These are phyloP conservation scores for Chaetomium strumarium DNA, from an alignment of 2,329 filamentous ascomycete genomes.

Conservation along the genomic window DNA sequence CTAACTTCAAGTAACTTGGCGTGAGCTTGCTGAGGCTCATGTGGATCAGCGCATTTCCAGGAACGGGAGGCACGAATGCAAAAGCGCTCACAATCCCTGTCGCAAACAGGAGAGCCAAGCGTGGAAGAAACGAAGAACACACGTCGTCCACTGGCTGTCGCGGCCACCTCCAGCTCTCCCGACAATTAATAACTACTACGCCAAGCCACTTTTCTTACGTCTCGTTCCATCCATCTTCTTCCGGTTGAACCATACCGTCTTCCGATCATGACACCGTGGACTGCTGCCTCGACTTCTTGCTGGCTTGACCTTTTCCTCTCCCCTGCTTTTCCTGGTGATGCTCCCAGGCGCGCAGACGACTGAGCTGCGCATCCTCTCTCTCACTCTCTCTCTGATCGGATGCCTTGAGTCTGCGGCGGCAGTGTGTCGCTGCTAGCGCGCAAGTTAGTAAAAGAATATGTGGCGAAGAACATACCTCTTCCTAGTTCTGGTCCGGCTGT, in stretches of 20 bases:
- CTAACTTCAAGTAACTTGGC: no score
- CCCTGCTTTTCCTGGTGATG: slow-evolving; percentile 18
- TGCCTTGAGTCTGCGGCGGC: slow-evolving; percentile 22
- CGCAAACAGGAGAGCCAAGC: slow-evolving; percentile 7
- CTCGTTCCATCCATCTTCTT: slow-evolving; percentile 12
- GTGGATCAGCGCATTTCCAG: slow-evolving; percentile 1
- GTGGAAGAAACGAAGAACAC: slow-evolving; percentile 12
- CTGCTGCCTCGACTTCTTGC: slow-evolving; percentile 1
- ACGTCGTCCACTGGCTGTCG: slow-evolving; percentile 12
- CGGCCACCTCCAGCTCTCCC: slow-evolving; percentile 4
- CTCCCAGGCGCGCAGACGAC: slow-evolving; percentile 11
- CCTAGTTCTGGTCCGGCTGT: slow-evolving; percentile 79
- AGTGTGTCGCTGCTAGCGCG: slow-evolving; percentile 17
- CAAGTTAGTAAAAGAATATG: slow-evolving; percentile 48
- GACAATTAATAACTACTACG: slow-evolving; percentile 18
- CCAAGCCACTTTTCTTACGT: slow-evolving; percentile 10
- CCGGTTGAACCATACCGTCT: neutral
- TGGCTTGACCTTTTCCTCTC: neutral
- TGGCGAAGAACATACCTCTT: slow-evolving; percentile 87
- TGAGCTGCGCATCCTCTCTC: slow-evolving; percentile 8
- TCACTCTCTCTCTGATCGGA: slow-evolving; percentile 16
- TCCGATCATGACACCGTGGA: slow-evolving; percentile 14
- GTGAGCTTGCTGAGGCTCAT: no score
- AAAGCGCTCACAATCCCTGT: slow-evolving; percentile 6
- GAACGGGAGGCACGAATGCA: slow-evolving; percentile 7